A percentile compares a stretch with the other conserved stretches of the same genome.
Evolutionary conservation across 768 basidiomycete species (phyloP).

Genomic region (Tulasnella sp.): DNA sequence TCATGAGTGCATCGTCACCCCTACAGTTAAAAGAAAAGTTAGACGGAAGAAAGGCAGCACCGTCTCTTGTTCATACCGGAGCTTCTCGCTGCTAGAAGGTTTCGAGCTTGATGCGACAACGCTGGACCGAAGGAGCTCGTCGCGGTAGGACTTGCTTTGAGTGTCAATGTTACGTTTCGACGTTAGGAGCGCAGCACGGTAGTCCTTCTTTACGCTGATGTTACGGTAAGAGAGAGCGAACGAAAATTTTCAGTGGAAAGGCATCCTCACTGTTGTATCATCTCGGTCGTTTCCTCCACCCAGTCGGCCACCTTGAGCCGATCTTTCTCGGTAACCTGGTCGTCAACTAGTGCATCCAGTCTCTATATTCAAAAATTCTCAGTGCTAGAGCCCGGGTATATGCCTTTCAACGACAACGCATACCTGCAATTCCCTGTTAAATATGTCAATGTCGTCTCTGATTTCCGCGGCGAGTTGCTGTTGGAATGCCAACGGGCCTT

Average conservation of each 20-base stretch:
- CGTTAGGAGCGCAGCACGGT: constrained; percentile 56
- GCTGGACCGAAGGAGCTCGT: constrained; percentile 58
- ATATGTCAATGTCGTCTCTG: constrained; percentile 60
- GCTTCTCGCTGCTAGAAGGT: constrained; percentile 14
- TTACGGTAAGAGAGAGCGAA: constrained; percentile 18
- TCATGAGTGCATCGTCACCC: constrained; percentile 81
- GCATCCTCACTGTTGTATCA: constrained; percentile 44
- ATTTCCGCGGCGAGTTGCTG: constrained; percentile 67
- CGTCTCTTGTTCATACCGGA: constrained; percentile 38
- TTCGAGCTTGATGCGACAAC: constrained; percentile 26
- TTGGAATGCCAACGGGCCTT: constrained; percentile 60
- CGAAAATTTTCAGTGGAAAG: constrained; percentile 6
- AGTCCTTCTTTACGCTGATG: constrained; percentile 51
- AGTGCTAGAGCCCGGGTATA: not conserved
- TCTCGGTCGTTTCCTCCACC: constrained; percentile 41
- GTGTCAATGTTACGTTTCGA: constrained; percentile 71
- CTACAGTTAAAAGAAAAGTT: constrained; percentile 15
- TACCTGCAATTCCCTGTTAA: constrained; percentile 64
- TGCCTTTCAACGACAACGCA: not conserved
- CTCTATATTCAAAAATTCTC: constrained; percentile 39
- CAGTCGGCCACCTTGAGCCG: constrained; percentile 42
- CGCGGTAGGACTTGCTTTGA: constrained; percentile 48
- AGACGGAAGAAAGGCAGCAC: not conserved
- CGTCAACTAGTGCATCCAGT: constrained; percentile 62
- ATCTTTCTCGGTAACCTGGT: constrained; percentile 51